Conservation (phyloP, 441 rosid species). For the Jatropha multifida region DNA sequence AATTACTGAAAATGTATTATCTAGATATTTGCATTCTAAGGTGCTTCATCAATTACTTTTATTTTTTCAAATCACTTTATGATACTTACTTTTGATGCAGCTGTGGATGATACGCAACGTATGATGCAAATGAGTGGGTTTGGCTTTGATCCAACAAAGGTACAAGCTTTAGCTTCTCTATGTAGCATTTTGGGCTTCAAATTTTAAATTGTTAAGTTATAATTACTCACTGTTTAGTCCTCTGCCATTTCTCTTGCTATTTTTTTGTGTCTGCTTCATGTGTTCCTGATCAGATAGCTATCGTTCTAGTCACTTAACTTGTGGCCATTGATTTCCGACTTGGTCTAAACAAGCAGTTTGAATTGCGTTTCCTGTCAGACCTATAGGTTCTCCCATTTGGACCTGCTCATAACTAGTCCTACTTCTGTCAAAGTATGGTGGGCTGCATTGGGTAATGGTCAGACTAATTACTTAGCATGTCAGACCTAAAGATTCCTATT, state of each 20-base stretch:
- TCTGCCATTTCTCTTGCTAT: background rate
- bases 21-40: background rate
- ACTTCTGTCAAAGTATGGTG: background rate
- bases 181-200: constrained; percentile 20
- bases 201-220: background rate
- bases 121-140: constrained; percentile 99
- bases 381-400: background rate
- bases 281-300: background rate
- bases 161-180: constrained; percentile 26
- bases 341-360: background rate
- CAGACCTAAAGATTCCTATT: background rate
- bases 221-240: background rate
- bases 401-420: background rate
- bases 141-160: constrained; percentile 90
- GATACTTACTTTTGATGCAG: constrained; percentile 42
- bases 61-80: background rate
- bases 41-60: background rate
- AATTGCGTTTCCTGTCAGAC: background rate
- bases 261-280: background rate
- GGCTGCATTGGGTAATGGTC: background rate
- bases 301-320: no score
- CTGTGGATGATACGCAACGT: constrained; percentile 86
- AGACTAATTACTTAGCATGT: background rate
- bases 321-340: background rate
- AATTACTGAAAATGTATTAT: background rate